Evolutionary conservation across 306 rosid genomes (phyloP).

Genomic region (Canavalia ensiformis): DNA sequence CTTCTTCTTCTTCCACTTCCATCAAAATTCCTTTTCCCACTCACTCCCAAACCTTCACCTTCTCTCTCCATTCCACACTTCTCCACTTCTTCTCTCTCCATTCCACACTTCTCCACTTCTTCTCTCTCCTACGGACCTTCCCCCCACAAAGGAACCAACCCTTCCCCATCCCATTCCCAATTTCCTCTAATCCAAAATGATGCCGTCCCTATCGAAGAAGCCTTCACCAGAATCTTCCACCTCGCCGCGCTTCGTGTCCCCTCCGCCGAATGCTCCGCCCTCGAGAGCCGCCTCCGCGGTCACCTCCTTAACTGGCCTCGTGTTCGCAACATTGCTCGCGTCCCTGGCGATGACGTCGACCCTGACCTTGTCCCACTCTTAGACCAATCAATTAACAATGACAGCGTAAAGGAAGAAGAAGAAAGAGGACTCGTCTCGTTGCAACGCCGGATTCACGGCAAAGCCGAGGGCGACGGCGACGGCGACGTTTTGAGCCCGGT

Average conservation of each 20-base stretch:
- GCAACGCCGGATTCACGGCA: slow-evolving; percentile 70
- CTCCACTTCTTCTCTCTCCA: slow-evolving; percentile 43
- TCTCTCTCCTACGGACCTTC: slow-evolving; percentile 78
- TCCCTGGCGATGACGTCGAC: slow-evolving; percentile 84
- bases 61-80: slow-evolving; percentile 40
- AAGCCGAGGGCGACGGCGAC: slow-evolving; percentile 70
- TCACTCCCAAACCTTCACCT: slow-evolving; percentile 19
- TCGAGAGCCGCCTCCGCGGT: slow-evolving; percentile 85
- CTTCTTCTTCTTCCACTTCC: slow-evolving; percentile 27
- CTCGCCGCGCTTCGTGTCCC: slow-evolving; percentile 88
- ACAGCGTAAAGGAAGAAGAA: slow-evolving; percentile 14
- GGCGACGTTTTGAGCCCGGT: slow-evolving; percentile 73
- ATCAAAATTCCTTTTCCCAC: slow-evolving; percentile 5
- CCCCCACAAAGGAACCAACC: slow-evolving; percentile 64
- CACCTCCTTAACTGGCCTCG: slow-evolving; percentile 99
- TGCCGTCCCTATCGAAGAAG: slow-evolving; percentile 50
- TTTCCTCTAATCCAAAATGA: slow-evolving; percentile 31
- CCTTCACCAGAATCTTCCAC: slow-evolving; percentile 71
- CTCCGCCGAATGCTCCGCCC: slow-evolving; percentile 70
- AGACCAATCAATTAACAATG: slow-evolving; percentile 8
- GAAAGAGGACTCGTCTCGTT: slow-evolving; percentile 54
- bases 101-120: slow-evolving; percentile 40
- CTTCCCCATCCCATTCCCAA: slow-evolving; percentile 55
- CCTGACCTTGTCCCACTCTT: slow-evolving; percentile 53
- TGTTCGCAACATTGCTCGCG: slow-evolving; percentile 84